Conservation (phyloP, 2,329 filamentous ascomycete species). For the Diaporthe sp. region DNA sequence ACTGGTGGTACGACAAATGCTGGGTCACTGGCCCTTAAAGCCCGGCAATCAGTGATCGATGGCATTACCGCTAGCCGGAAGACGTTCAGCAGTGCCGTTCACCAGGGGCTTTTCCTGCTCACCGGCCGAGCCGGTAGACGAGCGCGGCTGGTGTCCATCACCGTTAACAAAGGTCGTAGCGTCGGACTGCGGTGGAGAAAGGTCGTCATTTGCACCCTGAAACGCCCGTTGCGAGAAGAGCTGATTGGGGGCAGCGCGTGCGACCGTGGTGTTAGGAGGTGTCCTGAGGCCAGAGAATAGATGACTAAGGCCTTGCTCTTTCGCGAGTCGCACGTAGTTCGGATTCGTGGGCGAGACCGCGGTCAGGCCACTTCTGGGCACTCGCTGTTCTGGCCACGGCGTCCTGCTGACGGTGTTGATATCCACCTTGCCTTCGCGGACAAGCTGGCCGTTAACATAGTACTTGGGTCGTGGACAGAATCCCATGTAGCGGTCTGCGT, state of each 20-base stretch:
- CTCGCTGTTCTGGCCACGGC: conserved; percentile 67
- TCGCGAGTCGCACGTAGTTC: conserved; percentile 67
- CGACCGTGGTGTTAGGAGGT: conserved; percentile 60
- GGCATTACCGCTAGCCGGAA: background rate
- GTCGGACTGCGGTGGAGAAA: conserved; percentile 41
- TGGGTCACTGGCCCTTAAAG: background rate
- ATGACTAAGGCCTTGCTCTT: conserved; percentile 69
- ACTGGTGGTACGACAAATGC: background rate
- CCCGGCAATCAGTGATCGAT: conserved; percentile 10
- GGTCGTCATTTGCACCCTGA: conserved; percentile 46
- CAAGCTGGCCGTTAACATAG: conserved; percentile 67
- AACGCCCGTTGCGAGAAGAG: conserved; percentile 43
- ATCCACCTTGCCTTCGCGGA: conserved; percentile 64
- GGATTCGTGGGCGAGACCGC: conserved; percentile 68
- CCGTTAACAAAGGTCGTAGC: conserved; percentile 41
- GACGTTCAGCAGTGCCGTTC: conserved; percentile 28
- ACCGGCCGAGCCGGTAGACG: conserved; percentile 34
- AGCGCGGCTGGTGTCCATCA: conserved; percentile 36
- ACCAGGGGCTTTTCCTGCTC: conserved; percentile 37
- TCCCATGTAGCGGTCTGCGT: conserved; percentile 61
- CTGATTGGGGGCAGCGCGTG: conserved; percentile 59
- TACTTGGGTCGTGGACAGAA: conserved; percentile 71
- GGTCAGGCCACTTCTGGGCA: conserved; percentile 67
- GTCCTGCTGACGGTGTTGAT: conserved; percentile 62
- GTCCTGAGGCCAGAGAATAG: conserved; percentile 61